These are phyloP conservation scores for Chrysochromulina tobinii DNA, from an alignment of 78 protist species.

Conservation along the genomic window DNA sequence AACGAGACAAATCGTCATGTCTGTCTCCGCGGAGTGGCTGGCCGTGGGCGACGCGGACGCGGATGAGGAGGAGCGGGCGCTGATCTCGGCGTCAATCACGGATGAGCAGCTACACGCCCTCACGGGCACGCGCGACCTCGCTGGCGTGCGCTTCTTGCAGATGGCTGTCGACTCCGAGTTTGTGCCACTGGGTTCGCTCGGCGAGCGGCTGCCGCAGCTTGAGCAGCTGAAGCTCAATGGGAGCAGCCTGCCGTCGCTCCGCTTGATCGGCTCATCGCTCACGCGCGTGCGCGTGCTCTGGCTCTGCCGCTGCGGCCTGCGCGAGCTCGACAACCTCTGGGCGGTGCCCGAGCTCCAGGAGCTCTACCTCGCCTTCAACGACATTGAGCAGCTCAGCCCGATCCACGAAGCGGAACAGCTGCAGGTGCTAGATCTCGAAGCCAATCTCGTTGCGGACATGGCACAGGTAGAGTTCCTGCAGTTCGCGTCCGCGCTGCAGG, in stretches of 20 bases:
- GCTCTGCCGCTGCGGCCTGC: neutral
- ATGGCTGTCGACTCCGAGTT: no score
- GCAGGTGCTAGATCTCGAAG: neutral
- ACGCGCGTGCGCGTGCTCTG: neutral
- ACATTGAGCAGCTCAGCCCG: neutral
- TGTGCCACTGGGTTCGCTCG: neutral
- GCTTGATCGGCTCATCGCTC: neutral
- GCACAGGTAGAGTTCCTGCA: neutral
- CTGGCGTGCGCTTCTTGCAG: no score
- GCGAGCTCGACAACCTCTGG: neutral
- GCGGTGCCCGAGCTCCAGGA: neutral
- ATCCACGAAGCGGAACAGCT: neutral
- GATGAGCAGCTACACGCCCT: no score
- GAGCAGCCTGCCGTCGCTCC: neutral
- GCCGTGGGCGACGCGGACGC: no score
- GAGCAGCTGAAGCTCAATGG: neutral
- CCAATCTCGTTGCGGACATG: neutral
- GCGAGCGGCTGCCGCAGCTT: neutral
- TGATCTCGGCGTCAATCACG: no score
- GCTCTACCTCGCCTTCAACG: slow-evolving; percentile 14
- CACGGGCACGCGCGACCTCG: no score
- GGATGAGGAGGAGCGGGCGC: no score
- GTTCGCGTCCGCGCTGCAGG: neutral
- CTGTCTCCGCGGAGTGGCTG: no score
- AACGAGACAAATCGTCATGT: no score